Base-by-base conservation (phyloP, 768 basidiomycete genomes). In the button mushroom (Agaricus bisporus) region DNA sequence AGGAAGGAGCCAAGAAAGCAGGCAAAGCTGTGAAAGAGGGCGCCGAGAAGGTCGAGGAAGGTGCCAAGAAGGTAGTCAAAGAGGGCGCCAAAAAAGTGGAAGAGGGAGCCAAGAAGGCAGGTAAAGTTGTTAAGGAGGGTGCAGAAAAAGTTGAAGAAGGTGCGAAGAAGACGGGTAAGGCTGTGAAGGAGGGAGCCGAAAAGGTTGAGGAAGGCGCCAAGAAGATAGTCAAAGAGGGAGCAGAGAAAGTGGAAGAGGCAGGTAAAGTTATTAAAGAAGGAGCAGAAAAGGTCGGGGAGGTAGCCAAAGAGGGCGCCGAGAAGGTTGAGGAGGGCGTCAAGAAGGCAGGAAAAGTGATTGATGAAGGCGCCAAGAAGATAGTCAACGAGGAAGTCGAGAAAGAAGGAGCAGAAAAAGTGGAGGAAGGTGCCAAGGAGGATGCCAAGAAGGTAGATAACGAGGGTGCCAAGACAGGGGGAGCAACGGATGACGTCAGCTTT, bases 131-230 rank as follows among this genome's bases (percentile, higher is more conserved):
- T 4, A 5, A 17, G 20, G 25, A 12, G 18, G 18, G 6, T 2
- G 51, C 15, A 25, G 55, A 35, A 3, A 41, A 36, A 17, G 54
- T 55, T 32, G 56, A 54, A n/a, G 74, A 71, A 0, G 73, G 75
- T 62, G 58, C 73, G 39, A 64, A 67, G 17, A 58, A 72, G 39
- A 61, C 29, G 5, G 29, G 29, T 29, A 4, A 29, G 9, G 29
- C 29, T 4, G 2, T 26, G n/a, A n/a, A n/a, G n/a, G n/a, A n/a
- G n/a, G n/a, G n/a, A n/a, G n/a, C n/a, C n/a, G n/a, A n/a, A n/a
- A n/a, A n/a, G n/a, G n/a, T n/a, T n/a, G n/a, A n/a, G n/a, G n/a
- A n/a, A n/a, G n/a, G n/a, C n/a, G n/a, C n/a, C n/a, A n/a, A n/a
- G n/a, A n/a, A n/a, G n/a, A n/a, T 18, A 18, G 3, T 26, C 20